Evolutionary conservation across 2,329 filamentous ascomycete species (phyloP).

Genomic region (Nemania sp.): DNA sequence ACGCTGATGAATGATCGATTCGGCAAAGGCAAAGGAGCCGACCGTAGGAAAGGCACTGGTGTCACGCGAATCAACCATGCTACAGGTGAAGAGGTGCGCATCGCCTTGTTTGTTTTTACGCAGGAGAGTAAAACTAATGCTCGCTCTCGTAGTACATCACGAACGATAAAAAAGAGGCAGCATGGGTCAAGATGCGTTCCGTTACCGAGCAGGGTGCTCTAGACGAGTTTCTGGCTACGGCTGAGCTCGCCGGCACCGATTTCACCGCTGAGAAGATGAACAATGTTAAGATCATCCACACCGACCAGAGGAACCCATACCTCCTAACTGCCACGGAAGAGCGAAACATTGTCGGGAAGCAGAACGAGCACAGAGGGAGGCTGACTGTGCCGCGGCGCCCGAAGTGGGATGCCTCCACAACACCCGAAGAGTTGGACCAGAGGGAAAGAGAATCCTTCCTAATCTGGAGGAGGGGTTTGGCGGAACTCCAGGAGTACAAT

Average conservation of each 20-base stretch:
- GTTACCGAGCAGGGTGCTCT: slow-evolving; percentile 96
- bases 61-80: slow-evolving; percentile 78
- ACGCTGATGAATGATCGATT: slow-evolving; percentile 99
- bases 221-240: slow-evolving; percentile 95
- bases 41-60: slow-evolving; percentile 76
- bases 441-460: slow-evolving; percentile 84
- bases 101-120: too few relatives aligned
- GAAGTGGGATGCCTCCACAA: slow-evolving; percentile 87
- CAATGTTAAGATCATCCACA: slow-evolving; percentile 98
- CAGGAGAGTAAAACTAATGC: too few relatives aligned
- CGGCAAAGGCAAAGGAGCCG: slow-evolving; percentile 87
- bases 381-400: slow-evolving; percentile 92
- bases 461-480: slow-evolving; percentile 88
- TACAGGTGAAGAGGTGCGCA: slow-evolving; percentile 78
- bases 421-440: slow-evolving; percentile 81
- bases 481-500: slow-evolving; percentile 92
- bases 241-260: slow-evolving; percentile 96
- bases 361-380: slow-evolving; percentile 80
- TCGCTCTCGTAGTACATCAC: slow-evolving; percentile 76
- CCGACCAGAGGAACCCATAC: slow-evolving; percentile 95
- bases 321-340: slow-evolving; percentile 89
- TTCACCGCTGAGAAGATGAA: slow-evolving; percentile 99
- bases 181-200: slow-evolving; percentile 99
- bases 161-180: slow-evolving; percentile 88
- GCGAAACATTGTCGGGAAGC: slow-evolving; percentile 80